phyloP scores from a whole-genome alignment of 2,329 filamentous ascomycete species.

The Exophiala xenobiotica region DNA sequence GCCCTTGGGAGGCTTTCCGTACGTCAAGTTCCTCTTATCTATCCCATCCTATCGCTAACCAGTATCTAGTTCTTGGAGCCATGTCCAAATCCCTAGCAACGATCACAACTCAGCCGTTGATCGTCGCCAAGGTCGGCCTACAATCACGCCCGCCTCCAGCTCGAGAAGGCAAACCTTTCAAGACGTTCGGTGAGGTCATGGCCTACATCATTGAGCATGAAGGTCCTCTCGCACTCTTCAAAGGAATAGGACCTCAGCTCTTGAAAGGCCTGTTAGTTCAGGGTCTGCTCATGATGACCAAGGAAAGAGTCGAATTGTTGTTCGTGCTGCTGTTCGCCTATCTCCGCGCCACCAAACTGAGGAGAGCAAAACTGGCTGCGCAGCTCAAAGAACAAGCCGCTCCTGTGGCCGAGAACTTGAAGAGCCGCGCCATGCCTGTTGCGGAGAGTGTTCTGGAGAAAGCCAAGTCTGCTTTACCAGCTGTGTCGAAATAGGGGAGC shows the following conservation, averaged over 20 bases:
- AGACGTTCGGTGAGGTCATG: constrained; percentile 93
- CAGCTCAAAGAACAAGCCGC: constrained; percentile 27
- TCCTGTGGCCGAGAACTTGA: constrained; percentile 11
- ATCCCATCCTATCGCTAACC: constrained; percentile 7
- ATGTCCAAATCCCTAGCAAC: constrained; percentile 92
- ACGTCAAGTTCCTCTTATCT: constrained; percentile 48
- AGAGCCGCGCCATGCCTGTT: constrained; percentile 21
- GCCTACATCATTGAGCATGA: constrained; percentile 87
- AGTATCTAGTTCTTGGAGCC: constrained; percentile 72
- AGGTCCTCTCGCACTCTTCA: constrained; percentile 81
- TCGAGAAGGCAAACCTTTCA: constrained; percentile 86
- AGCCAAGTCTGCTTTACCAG: constrained; percentile 54
- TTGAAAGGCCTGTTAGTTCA: constrained; percentile 91
- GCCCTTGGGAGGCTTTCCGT: constrained; percentile 88
- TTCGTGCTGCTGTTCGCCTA: constrained; percentile 87
- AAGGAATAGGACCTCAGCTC: constrained; percentile 93
- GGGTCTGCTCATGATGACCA: constrained; percentile 98
- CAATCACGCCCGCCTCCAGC: constrained; percentile 87
- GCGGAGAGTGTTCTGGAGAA: constrained; percentile 40
- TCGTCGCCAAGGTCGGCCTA: constrained; percentile 94
- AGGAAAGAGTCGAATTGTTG: constrained; percentile 88
- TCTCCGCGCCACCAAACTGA: constrained; percentile 66
- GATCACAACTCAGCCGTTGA: constrained; percentile 87
- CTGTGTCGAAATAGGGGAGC: constrained; percentile 45
- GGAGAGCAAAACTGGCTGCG: constrained; percentile 68